Evolutionary conservation across 805 yeast species (phyloP).

Genomic region (Danielozyma ontarioensis): DNA sequence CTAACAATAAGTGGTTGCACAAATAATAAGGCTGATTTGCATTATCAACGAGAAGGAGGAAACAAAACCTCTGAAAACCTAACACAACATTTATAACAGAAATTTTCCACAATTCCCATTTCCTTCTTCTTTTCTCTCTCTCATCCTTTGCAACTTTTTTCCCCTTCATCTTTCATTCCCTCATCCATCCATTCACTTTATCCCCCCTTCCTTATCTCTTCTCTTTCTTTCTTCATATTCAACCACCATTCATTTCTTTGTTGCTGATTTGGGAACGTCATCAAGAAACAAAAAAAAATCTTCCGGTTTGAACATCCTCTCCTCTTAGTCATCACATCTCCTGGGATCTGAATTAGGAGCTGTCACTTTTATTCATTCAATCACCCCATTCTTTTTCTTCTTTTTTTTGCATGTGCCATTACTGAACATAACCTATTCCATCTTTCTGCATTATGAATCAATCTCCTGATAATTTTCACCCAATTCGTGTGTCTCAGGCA

Average conservation of each 20-base stretch:
- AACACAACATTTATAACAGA: not conserved
- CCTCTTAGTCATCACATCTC: no score
- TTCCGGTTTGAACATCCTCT: no score
- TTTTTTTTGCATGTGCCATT: not conserved
- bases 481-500: slow-evolving; percentile 24
- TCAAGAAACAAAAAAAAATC: no score
- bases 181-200: not conserved
- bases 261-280: no score
- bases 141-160: not conserved
- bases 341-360: no score
- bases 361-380: no score
- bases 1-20: not conserved
- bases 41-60: slow-evolving; percentile 49
- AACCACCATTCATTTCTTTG: no score
- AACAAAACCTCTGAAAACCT: not conserved
- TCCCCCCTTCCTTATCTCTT: not conserved
- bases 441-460: not conserved
- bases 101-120: not conserved
- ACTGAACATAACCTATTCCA: not conserved
- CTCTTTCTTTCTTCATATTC: no score
- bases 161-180: not conserved
- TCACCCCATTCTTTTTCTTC: not conserved
- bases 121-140: not conserved
- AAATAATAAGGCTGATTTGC: slow-evolving; percentile 61
- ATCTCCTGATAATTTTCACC: not conserved